Percentiles rank a stretch among this genome's conserved stretches.
Conservation (phyloP, 306 rosid genomes). For the Lagenaria siceraria region DNA sequence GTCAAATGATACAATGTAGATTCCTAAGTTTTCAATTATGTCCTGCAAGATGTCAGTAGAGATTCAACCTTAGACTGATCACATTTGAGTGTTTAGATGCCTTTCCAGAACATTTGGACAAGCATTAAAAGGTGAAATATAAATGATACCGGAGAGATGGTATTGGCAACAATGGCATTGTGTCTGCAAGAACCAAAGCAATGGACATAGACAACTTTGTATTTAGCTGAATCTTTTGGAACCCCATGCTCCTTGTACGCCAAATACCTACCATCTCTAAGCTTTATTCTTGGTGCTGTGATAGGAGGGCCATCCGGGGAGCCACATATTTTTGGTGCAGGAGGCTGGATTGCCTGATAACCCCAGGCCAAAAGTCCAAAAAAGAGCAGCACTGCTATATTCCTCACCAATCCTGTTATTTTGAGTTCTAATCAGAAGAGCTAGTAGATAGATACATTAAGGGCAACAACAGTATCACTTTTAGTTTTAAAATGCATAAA, state of each 20-base stretch:
- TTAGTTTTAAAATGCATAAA: not conserved
- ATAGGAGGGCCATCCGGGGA: conserved; percentile 56
- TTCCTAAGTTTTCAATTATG: conserved; percentile 38
- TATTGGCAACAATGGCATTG: conserved; percentile 26
- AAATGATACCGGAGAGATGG: conserved; percentile 42
- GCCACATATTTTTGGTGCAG: conserved; percentile 67
- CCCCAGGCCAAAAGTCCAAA: conserved; percentile 68
- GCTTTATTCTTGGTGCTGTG: conserved; percentile 63
- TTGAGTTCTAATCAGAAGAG: conserved; percentile 7
- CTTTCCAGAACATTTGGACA: not conserved
- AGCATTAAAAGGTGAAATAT: not conserved
- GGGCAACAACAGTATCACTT: not conserved
- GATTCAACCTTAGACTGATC: not conserved
- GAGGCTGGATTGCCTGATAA: conserved; percentile 61
- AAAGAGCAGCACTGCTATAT: conserved; percentile 30
- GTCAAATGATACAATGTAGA: conserved; percentile 62
- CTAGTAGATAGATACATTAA: not conserved
- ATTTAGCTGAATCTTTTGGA: conserved; percentile 48
- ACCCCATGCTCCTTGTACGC: conserved; percentile 80
- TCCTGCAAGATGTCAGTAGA: conserved; percentile 31
- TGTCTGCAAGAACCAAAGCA: conserved; percentile 58
- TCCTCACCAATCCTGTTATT: conserved; percentile 49
- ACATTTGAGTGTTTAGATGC: not conserved
- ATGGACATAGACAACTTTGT: conserved; percentile 53
- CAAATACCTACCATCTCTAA: conserved; percentile 78